phyloP scores from a whole-genome alignment of 2,329 filamentous ascomycete species.

The Fusarium brachygibbosum region DNA sequence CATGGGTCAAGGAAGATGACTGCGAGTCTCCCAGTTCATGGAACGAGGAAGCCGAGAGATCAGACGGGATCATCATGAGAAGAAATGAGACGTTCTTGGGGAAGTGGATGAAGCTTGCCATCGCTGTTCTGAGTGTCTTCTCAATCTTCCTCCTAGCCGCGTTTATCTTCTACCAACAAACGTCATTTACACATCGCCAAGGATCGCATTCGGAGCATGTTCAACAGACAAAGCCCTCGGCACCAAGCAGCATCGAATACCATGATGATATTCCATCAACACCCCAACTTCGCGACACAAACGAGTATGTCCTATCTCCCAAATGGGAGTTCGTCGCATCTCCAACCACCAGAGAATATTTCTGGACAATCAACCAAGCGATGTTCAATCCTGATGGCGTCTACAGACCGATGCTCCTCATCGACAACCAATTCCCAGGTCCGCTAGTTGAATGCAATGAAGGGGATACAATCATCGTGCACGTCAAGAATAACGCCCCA shows the following conservation, averaged over 20 bases:
- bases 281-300: constrained; percentile 51
- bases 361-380: constrained; percentile 71
- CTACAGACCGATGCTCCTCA: constrained; percentile 71
- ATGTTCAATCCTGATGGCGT: constrained; percentile 72
- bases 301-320: constrained; percentile 69
- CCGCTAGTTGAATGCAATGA: constrained; percentile 80
- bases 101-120: not conserved
- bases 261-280: constrained; percentile 43
- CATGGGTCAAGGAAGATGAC: not conserved
- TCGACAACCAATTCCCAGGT: constrained; percentile 81
- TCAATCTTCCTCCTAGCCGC: constrained; percentile 45
- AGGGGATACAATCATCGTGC: constrained; percentile 78
- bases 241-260: constrained; percentile 2
- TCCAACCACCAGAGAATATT: constrained; percentile 67
- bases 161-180: constrained; percentile 37
- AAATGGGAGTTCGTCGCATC: constrained; percentile 67
- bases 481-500: constrained; percentile 74
- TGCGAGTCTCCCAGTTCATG: not conserved
- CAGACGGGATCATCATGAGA: fast-evolving
- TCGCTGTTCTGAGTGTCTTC: constrained; percentile 21
- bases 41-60: not conserved
- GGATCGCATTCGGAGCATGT: constrained; percentile 7
- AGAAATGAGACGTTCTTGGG: not conserved
- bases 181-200: not conserved
- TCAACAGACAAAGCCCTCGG: constrained; percentile 1